Conservation (phyloP, 2,329 filamentous ascomycete species). For the Sporothrix schenckii region DNA sequence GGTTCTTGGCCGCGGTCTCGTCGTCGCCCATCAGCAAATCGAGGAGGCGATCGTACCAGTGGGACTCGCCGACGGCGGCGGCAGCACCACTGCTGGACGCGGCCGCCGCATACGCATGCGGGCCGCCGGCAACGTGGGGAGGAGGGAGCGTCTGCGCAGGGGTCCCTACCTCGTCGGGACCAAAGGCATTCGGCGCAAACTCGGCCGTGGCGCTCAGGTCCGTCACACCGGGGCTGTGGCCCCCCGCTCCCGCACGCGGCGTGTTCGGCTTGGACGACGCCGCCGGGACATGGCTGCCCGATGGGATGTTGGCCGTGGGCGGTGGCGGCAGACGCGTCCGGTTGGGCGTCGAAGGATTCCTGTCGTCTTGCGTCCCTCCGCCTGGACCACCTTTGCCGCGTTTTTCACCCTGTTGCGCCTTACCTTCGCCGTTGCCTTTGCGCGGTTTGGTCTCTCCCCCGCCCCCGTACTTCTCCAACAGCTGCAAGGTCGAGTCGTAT, state of each 20-base stretch:
- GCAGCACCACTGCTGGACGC: conserved; percentile 33
- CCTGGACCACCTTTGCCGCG: conserved; percentile 31
- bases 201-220: conserved; percentile 56
- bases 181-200: conserved; percentile 74
- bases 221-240: background rate
- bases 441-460: conserved; percentile 56
- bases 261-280: background rate
- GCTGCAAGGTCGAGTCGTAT: conserved; percentile 90
- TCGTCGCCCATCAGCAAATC: conserved; percentile 94
- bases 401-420: conserved; percentile 23
- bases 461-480: conserved; percentile 92
- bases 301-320: conserved; percentile 64
- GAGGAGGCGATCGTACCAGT: conserved; percentile 94
- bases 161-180: conserved; percentile 37
- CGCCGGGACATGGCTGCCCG: conserved; percentile 37
- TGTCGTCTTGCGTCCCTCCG: conserved; percentile 24
- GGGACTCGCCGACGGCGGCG: conserved; percentile 49
- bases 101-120: conserved; percentile 42
- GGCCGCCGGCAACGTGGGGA: conserved; percentile 35
- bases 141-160: conserved; percentile 25
- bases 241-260: too few species aligned
- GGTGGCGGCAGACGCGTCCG: conserved; percentile 61
- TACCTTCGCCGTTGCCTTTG: conserved; percentile 38
- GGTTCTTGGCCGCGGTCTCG: conserved; percentile 88
- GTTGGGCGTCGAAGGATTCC: conserved; percentile 37